These are phyloP conservation scores for Coniochaeta sp. DNA, from an alignment of 2,329 filamentous ascomycete species.

Conservation along the genomic window DNA sequence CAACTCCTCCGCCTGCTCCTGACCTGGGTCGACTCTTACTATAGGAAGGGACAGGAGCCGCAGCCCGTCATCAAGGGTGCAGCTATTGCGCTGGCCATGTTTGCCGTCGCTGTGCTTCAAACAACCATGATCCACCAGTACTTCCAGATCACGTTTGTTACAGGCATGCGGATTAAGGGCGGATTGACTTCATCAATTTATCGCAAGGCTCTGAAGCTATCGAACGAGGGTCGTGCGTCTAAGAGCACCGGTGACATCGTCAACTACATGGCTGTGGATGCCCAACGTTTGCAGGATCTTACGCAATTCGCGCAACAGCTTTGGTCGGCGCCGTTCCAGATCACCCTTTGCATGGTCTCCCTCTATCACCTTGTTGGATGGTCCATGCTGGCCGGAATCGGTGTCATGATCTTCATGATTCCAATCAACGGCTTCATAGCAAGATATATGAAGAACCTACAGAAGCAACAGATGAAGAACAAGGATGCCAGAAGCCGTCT, in stretches of 20 bases:
- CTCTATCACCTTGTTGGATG: slow-evolving; percentile 91
- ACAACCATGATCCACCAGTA: slow-evolving; percentile 94
- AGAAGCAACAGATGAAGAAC: slow-evolving; percentile 98
- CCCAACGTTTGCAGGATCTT: slow-evolving; percentile 87
- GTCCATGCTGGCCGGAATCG: slow-evolving; percentile 94
- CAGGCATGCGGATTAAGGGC: slow-evolving; percentile 94
- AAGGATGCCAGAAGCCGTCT: slow-evolving; percentile 89
- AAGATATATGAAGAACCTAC: slow-evolving; percentile 84
- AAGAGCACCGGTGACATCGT: slow-evolving; percentile 98
- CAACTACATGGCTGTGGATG: slow-evolving; percentile 98
- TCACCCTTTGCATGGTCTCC: slow-evolving; percentile 89
- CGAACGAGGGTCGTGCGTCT: slow-evolving; percentile 80
- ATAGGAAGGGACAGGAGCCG: slow-evolving; percentile 44
- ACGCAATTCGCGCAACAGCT: slow-evolving; percentile 93
- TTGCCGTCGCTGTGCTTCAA: slow-evolving; percentile 75
- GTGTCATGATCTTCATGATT: slow-evolving; percentile 95
- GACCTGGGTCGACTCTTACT: slow-evolving; percentile 73
- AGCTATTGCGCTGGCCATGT: slow-evolving; percentile 88
- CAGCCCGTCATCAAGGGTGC: slow-evolving; percentile 79
- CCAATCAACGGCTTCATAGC: slow-evolving; percentile 91
- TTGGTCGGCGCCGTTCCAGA: slow-evolving; percentile 97
- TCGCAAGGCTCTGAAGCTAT: slow-evolving; percentile 79
- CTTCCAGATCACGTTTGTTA: slow-evolving; percentile 90
- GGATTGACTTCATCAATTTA: slow-evolving; percentile 88
- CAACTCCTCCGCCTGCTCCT: slow-evolving; percentile 84